Conservation (phyloP, 1,284 basidiomycete genomes). For the Microbotryomycetes sp. region DNA sequence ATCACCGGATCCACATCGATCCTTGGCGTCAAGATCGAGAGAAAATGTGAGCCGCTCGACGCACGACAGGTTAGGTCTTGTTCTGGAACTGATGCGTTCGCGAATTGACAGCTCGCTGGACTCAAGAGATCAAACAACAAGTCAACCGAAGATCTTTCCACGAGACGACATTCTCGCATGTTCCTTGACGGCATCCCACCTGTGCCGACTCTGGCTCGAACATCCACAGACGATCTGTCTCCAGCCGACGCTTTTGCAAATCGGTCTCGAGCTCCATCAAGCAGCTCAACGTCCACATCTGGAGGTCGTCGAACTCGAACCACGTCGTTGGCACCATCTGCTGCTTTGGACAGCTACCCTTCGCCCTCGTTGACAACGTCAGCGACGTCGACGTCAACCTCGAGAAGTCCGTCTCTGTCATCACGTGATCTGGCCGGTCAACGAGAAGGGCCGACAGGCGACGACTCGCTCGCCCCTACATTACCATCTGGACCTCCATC, state of each 20-base stretch:
- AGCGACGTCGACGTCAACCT: slow-evolving; percentile 16
- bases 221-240: slow-evolving; percentile 41
- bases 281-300: slow-evolving; percentile 22
- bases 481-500: slow-evolving; percentile 11
- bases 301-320: not conserved
- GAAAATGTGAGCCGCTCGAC: not conserved
- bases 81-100: not conserved
- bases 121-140: slow-evolving; percentile 58
- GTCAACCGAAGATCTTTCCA: slow-evolving; percentile 62
- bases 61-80: no score
- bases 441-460: not conserved
- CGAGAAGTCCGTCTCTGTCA: slow-evolving; percentile 26
- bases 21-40: not conserved
- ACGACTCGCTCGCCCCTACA: slow-evolving; percentile 1
- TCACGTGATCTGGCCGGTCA: slow-evolving; percentile 1
- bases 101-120: slow-evolving; percentile 40
- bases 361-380: slow-evolving; percentile 8
- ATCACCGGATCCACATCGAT: not conserved
- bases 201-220: slow-evolving; percentile 43
- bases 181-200: slow-evolving; percentile 3
- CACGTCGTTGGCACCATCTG: not conserved
- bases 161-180: not conserved
- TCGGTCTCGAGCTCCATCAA: slow-evolving; percentile 39
- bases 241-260: slow-evolving; percentile 41
- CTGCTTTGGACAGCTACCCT: slow-evolving; percentile 3